A percentile compares a stretch with the other conserved stretches of the same genome.
Evolutionary conservation across 495 filamentous ascomycete genomes (phyloP).

Genomic region (Cetradonia linearis): DNA sequence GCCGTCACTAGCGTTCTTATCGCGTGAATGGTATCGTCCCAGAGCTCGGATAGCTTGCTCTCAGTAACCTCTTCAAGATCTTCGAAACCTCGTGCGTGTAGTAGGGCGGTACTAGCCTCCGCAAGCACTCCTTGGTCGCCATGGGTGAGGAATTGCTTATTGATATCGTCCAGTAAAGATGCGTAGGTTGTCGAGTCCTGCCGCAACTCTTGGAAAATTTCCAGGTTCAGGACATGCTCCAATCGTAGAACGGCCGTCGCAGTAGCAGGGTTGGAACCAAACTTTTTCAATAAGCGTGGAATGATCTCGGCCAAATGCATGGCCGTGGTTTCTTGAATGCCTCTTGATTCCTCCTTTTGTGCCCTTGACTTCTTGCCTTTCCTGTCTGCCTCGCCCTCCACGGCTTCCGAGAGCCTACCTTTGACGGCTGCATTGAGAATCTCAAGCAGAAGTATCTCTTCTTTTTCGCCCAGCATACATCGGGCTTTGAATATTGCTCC

Average conservation of each 20-base stretch:
- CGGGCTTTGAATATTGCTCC: slow-evolving; percentile 48
- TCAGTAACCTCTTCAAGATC: slow-evolving; percentile 79
- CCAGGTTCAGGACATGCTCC: slow-evolving; percentile 77
- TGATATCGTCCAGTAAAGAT: slow-evolving; percentile 81
- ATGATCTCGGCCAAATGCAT: slow-evolving; percentile 65
- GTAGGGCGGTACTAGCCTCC: slow-evolving; percentile 69
- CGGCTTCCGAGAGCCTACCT: slow-evolving; percentile 47
- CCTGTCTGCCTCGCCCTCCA: slow-evolving; percentile 47
- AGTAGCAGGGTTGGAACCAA: slow-evolving; percentile 75
- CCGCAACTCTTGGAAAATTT: slow-evolving; percentile 79
- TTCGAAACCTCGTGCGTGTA: slow-evolving; percentile 77
- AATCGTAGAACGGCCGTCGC: slow-evolving; percentile 76
- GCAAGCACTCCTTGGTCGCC: slow-evolving; percentile 74
- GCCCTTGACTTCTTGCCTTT: slow-evolving; percentile 54
- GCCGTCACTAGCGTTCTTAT: slow-evolving; percentile 54
- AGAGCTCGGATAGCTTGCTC: slow-evolving; percentile 65
- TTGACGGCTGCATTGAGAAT: slow-evolving; percentile 73
- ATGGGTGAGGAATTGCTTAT: slow-evolving; percentile 84
- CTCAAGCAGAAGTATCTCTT: slow-evolving; percentile 79
- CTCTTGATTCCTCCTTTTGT: slow-evolving; percentile 47
- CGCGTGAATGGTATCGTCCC: slow-evolving; percentile 69
- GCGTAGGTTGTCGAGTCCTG: slow-evolving; percentile 75
- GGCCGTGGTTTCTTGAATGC: slow-evolving; percentile 63
- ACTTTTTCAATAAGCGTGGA: slow-evolving; percentile 81
- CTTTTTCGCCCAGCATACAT: slow-evolving; percentile 62